Percentiles rank a stretch among this genome's conserved stretches.
phyloP scores from a whole-genome alignment of 2,329 filamentous ascomycete species.

The Cordyceps farinosa region DNA sequence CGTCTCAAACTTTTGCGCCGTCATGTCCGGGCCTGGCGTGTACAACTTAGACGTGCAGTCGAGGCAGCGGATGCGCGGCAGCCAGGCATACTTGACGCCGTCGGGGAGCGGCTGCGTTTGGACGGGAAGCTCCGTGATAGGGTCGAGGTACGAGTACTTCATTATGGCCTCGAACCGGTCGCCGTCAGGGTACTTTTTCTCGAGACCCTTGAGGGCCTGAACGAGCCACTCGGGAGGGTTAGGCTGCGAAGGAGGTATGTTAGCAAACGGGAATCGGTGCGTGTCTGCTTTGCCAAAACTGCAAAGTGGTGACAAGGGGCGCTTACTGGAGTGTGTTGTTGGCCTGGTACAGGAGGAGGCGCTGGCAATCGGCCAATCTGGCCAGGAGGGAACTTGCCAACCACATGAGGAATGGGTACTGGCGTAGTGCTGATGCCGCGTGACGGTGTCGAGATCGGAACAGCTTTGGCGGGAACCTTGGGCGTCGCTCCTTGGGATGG shows the following conservation, averaged over 20 bases:
- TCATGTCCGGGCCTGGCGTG: constrained; percentile 79
- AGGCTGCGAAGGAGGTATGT: constrained; percentile 52
- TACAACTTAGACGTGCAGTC: constrained; percentile 95
- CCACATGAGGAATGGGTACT: constrained; percentile 27
- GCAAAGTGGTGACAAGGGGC: constrained; percentile 20
- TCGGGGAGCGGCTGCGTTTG: constrained; percentile 54
- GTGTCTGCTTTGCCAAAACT: not conserved
- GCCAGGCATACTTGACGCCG: constrained; percentile 73
- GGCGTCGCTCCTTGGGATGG: constrained; percentile 32
- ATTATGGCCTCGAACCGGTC: constrained; percentile 87
- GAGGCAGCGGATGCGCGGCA: constrained; percentile 84
- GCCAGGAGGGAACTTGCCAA: constrained; percentile 41
- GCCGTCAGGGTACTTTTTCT: constrained; percentile 64
- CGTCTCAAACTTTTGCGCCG: constrained; percentile 86
- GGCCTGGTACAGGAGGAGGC: constrained; percentile 55
- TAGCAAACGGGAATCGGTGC: not conserved
- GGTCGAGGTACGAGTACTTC: constrained; percentile 82
- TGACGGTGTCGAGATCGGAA: constrained; percentile 37
- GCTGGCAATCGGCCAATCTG: constrained; percentile 68
- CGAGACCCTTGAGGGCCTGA: constrained; percentile 66
- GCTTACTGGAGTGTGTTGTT: constrained; percentile 60
- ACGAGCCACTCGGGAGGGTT: constrained; percentile 83
- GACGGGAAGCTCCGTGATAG: constrained; percentile 62
- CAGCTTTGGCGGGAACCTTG: constrained; percentile 29
- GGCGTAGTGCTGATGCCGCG: constrained; percentile 32